phyloP scores from a whole-genome alignment of 1,284 basidiomycete genomes.

The Paramarasmius palmivorus region DNA sequence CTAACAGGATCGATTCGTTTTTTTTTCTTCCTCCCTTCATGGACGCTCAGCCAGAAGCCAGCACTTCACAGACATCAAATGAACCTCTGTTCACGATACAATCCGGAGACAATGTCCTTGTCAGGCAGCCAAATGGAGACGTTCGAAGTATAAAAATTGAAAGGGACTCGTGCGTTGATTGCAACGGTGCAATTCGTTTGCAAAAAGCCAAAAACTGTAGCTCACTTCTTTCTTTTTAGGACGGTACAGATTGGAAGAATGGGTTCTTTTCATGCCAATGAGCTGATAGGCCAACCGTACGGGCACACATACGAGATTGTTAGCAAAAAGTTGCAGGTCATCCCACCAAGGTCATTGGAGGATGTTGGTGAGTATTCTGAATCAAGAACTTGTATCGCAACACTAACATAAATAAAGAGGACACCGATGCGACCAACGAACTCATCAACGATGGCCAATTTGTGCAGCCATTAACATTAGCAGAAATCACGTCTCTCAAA shows the following conservation, averaged over 20 bases:
- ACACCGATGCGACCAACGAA: constrained; percentile 89
- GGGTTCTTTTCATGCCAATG: constrained; percentile 69
- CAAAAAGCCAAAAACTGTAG: constrained; percentile 3
- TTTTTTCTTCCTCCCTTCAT: background rate
- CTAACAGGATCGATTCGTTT: background rate
- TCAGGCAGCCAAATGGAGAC: constrained; percentile 71
- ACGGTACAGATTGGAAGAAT: constrained; percentile 70
- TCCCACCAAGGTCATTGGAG: constrained; percentile 64
- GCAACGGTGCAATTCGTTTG: constrained; percentile 15
- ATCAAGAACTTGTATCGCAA: constrained; percentile 3
- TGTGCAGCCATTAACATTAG: constrained; percentile 76
- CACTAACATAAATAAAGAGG: constrained; percentile 53
- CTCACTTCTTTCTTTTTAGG: constrained; percentile 35
- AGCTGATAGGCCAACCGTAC: constrained; percentile 72
- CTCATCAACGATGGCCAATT: constrained; percentile 81
- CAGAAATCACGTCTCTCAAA: constrained; percentile 83
- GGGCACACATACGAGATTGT: constrained; percentile 79
- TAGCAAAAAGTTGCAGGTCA: constrained; percentile 61
- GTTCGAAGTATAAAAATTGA: constrained; percentile 66
- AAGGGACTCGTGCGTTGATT: constrained; percentile 56
- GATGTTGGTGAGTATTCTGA: constrained; percentile 60
- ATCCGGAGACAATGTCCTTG: constrained; percentile 62
- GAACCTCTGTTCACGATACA: constrained; percentile 40
- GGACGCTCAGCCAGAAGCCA: background rate
- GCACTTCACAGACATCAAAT: constrained; percentile 1